Evolutionary conservation across 2,329 filamentous ascomycete genomes (phyloP), one percentile per base, ranked within the genome.

Genomic region (Fusarium cyanostomum): DNA sequence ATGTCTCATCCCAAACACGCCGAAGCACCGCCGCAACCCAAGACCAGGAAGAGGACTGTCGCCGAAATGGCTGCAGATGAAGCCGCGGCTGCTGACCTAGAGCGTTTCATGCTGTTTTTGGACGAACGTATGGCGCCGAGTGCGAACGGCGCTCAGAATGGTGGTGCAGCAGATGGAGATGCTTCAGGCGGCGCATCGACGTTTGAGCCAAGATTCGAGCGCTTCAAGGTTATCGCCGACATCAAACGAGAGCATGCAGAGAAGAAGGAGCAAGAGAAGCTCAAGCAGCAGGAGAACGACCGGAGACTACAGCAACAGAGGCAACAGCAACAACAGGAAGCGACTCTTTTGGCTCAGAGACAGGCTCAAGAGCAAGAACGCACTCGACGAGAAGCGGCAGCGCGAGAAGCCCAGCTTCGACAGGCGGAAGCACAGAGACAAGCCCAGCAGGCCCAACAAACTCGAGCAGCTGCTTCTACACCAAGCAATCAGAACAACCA

Each of bases 41-140:
- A 97, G 82, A 89, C 89, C 8, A 85, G 95, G 55, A 98, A 99
- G 82, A 88, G 94, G 62, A 99, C 95, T 0, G 89, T 96, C 15
- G 95, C 95, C 8, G 94, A 99, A 74, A 87, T 98, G 80, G 95
- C 92, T 8, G 94, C 94, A 8, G 95, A 99, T 72, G 94, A 99
- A 78, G 94, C 95, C 1, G 84, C 92, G 58, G 92, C 93, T 1
- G 94, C 94, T 18, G 92, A 93, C 57, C 89, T 92, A 64, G 94
- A 99, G 77, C 87, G 92, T 42, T 96, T 92, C 67, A 95, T 99
- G 92, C 88, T 98, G 46, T 89, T 92, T 18, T 87, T 94, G 77
- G 95, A 99, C 71, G 94, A 97, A 69, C 86, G 92, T 7, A 84
- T 93, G 58, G 84, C 87, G 11, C 82, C 89, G 2, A 84, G 81